phyloP scores from a whole-genome alignment of 371 early-diverging fungal species.

The Coemansia sp. region DNA sequence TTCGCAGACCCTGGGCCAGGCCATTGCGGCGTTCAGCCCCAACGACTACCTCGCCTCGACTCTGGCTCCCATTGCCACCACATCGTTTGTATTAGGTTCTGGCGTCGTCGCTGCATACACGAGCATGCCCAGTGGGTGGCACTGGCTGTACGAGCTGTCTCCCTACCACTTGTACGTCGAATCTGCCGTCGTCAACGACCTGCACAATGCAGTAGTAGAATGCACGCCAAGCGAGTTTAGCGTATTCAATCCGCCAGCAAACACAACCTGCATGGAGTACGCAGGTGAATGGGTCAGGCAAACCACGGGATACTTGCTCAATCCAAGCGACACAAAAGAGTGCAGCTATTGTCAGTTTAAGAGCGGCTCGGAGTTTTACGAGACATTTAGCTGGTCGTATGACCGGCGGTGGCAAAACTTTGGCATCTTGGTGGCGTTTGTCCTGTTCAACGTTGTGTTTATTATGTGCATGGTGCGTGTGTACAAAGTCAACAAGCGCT shows the following conservation, averaged over 20 bases:
- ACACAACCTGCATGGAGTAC: slow-evolving; percentile 64
- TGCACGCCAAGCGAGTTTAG: slow-evolving; percentile 56
- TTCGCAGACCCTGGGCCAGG: slow-evolving; percentile 73
- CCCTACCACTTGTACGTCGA: slow-evolving; percentile 76
- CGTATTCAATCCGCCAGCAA: slow-evolving; percentile 54
- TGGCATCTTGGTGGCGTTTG: slow-evolving; percentile 65
- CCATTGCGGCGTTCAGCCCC: slow-evolving; percentile 68
- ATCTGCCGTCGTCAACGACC: slow-evolving; percentile 69
- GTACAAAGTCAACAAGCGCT: slow-evolving; percentile 48
- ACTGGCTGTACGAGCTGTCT: slow-evolving; percentile 81
- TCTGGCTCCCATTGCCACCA: slow-evolving; percentile 70
- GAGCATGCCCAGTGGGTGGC: slow-evolving; percentile 73
- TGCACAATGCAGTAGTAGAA: slow-evolving; percentile 57
- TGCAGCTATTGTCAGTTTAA: slow-evolving; percentile 70
- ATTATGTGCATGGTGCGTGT: slow-evolving; percentile 57
- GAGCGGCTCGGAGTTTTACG: slow-evolving; percentile 61
- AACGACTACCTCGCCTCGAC: slow-evolving; percentile 62
- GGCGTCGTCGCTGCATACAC: slow-evolving; percentile 68
- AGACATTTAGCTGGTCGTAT: slow-evolving; percentile 61
- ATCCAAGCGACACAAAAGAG: slow-evolving; percentile 53
- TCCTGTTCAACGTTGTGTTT: slow-evolving; percentile 59
- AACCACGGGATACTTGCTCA: slow-evolving; percentile 63
- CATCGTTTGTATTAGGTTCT: slow-evolving; percentile 68
- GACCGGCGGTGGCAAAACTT: slow-evolving; percentile 71
- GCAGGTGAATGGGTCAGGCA: slow-evolving; percentile 54